Evolutionary conservation across 2,329 filamentous ascomycete species (phyloP), one percentile per base, ranked within the genome.

Genomic region (Aureobasidium namibiae): DNA sequence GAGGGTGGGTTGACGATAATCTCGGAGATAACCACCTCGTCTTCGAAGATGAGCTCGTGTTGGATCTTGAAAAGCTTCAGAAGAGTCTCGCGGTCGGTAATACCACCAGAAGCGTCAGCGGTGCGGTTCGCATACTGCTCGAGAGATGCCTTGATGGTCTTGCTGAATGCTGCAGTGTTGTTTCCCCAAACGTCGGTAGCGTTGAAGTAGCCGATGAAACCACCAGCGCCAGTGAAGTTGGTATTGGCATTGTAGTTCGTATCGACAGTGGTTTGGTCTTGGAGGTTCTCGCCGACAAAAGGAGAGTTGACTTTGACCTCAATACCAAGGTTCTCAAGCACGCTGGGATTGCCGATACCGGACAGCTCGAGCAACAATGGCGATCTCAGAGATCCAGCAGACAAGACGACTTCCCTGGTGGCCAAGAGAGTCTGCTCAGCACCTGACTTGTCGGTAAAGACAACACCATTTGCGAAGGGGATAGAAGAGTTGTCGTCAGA

Each of bases 31-130:
- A 80, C 76, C 0, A 79, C 71, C 14, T 62, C 63, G 60, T 73
- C 68, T 21, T 70, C 67, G 66, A 81, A 81, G n/a, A 82, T 72
- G 9, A 81, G 68, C 53, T 77, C 72, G 61, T 80, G 72, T 66
- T 82, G 78, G 3, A 77, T 67, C 5, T 67, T 66, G 23, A 82
- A 70, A 65, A 82, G 77, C 3, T 76, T 67, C 8, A 67, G 65
- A 16, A 82, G 70, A 2, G 80, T 66, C n/a, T 67, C 64, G 61
- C 77, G 70, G 33, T 80, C 61, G 11, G 70, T 68, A n/a, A 68
- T 60, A 4, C 67, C 63, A 10, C 67, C 66, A 2, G 65, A 68
- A 1, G 63, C 61, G 44, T 65, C 63, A 13, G 70, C 68, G 33
- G 61, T 61, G 10, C 34, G 49, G 3, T 61, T 48, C 14, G 69